These are phyloP conservation scores for Aspergillus glaucus DNA, from an alignment of 2,329 filamentous ascomycete genomes.

Conservation along the genomic window DNA sequence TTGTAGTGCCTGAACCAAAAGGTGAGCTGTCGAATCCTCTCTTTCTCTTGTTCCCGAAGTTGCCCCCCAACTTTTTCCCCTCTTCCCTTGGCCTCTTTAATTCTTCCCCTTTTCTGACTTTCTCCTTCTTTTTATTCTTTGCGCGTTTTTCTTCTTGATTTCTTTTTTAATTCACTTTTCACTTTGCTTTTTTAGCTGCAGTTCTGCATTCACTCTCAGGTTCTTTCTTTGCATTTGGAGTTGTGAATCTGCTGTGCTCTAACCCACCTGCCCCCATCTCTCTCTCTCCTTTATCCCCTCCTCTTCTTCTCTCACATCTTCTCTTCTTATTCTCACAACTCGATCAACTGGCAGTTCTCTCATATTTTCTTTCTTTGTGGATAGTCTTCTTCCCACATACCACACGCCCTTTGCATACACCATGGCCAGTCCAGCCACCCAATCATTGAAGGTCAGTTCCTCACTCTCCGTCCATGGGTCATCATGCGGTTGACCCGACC, in stretches of 20 bases:
- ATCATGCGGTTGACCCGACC: slow-evolving; percentile 11
- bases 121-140: slow-evolving; percentile 1
- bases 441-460: slow-evolving; percentile 75
- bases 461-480: slow-evolving; percentile 2
- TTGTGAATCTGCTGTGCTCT: background rate
- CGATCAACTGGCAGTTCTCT: background rate
- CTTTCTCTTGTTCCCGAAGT: background rate
- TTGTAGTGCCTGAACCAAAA: background rate
- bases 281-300: background rate
- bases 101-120: background rate
- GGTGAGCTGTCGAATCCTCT: background rate
- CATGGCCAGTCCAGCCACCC: slow-evolving; percentile 77
- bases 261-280: background rate
- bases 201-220: no score
- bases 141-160: background rate
- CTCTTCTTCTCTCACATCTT: background rate
- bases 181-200: background rate
- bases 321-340: background rate
- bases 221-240: no score
- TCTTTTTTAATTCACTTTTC: background rate
- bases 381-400: background rate
- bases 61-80: background rate
- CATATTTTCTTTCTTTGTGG: background rate
- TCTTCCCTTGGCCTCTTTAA: slow-evolving; percentile 1
- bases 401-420: slow-evolving; percentile 4